Evolutionary conservation across 768 basidiomycete genomes (phyloP).

Genomic region (Dioszegia aurantiaca): DNA sequence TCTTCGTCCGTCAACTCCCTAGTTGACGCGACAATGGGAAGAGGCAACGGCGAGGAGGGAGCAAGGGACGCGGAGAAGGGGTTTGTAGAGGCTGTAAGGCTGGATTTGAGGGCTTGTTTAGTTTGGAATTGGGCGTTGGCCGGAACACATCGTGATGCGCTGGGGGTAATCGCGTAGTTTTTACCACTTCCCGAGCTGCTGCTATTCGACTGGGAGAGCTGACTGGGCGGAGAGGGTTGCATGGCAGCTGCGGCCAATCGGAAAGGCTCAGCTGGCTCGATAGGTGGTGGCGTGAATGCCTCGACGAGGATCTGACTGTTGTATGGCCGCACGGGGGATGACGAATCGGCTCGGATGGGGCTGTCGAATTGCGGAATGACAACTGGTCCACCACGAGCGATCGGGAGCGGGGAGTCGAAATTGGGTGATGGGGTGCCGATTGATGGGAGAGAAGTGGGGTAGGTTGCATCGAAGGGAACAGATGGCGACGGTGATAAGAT

Average conservation of each 20-base stretch:
- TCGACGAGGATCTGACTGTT: background rate
- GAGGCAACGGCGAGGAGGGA: background rate
- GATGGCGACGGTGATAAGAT: too few species aligned
- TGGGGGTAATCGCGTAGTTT: too few species aligned
- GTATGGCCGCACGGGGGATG: conserved; percentile 29
- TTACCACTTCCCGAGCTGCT: too few species aligned
- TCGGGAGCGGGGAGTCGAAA: conserved; percentile 34
- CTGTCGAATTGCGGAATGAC: conserved; percentile 31
- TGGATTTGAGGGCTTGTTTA: conserved; percentile 8
- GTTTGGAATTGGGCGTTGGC: background rate
- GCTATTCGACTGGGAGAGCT: background rate
- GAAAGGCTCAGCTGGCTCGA: background rate
- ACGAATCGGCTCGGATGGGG: conserved; percentile 29
- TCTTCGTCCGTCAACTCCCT: background rate
- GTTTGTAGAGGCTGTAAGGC: background rate
- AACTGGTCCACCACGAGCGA: conserved; percentile 38
- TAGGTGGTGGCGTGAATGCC: background rate
- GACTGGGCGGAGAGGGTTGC: background rate
- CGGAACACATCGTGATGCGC: background rate
- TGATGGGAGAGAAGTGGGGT: conserved; percentile 4
- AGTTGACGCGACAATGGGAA: background rate
- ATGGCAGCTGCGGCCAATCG: background rate
- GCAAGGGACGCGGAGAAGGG: background rate
- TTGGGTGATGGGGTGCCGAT: conserved; percentile 1
- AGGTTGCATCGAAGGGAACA: background rate